Evolutionary conservation across 2,329 filamentous ascomycete genomes (phyloP), one percentile per base, ranked within the genome.

Genomic region (Lachnellula subtilissima): DNA sequence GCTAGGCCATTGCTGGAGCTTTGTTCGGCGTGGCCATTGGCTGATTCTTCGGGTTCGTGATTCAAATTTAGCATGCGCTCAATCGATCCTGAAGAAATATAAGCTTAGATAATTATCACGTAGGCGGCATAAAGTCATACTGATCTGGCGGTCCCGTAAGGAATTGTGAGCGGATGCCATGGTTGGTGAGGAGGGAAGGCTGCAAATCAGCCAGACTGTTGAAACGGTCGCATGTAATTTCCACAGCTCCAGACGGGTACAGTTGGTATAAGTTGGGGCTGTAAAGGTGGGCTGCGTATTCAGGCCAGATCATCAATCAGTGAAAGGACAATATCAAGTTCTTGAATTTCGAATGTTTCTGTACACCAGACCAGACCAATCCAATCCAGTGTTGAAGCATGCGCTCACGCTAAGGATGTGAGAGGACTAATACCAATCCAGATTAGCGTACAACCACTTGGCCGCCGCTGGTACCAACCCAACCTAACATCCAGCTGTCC

Each of bases 21-120:
- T 40, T 79, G 71, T 56, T 91, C 88, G 57, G 89, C 81, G 50
- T 81, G 76, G 55, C 83, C 78, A 64, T 81, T 80, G 56, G 80
- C 67, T 52, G 73, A 65, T 57, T 79, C 72, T 71, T 63, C 82
- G 69, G 75, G 81, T 59, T 75, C 80, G 68, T 94, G 87, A 74
- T 99, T 99, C 64, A 99, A 79, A 72, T 97, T 97, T 64, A 99
- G 84, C 68, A 99, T 91, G 74, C 91, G 93, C 77, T 96, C 91
- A 68, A 99, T 91, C 17, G 93, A 93, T 50, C 88, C 92, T 96
- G 63, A 40, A 62, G 12, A n/a, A 52, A 45, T 47, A 46, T 66
- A 39, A 66, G 56, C 54, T 40, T 52, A 48, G 35, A 48, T 45
- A 54, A 5, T 0, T 48, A n/a, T 12, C 1, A 23, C 14, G 45